Conservation (phyloP, 116 monocot genomes). For the Zostera marina region DNA sequence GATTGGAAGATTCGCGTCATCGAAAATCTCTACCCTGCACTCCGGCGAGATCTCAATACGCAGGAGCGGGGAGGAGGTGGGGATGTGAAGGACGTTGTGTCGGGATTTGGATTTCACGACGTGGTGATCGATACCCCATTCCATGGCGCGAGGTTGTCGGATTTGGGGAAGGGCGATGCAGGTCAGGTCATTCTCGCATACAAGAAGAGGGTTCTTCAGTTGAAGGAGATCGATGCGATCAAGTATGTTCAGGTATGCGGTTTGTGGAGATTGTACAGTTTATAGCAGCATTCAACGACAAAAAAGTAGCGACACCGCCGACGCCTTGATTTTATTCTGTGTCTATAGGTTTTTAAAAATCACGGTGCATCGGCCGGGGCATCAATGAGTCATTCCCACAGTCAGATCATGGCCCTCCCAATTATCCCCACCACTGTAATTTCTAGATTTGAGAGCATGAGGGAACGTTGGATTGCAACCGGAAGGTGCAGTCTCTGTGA, state of each 20-base stretch:
- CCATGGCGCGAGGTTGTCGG: constrained; percentile 36
- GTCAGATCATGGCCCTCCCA: constrained; percentile 85
- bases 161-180: constrained; percentile 27
- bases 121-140: constrained; percentile 85
- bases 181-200: constrained; percentile 57
- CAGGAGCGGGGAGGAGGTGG: background rate
- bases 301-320: no score
- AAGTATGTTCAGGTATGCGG: constrained; percentile 72
- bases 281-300: no score
- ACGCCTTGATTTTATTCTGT: background rate
- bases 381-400: constrained; percentile 92
- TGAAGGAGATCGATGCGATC: constrained; percentile 28
- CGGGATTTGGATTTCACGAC: constrained; percentile 82
- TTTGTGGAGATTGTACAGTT: background rate
- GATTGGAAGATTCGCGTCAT: constrained; percentile 75
- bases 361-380: constrained; percentile 91
- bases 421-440: constrained; percentile 57
- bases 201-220: constrained; percentile 48
- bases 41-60: constrained; percentile 37
- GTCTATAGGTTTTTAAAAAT: constrained; percentile 82
- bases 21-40: constrained; percentile 90
- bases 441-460: constrained; percentile 47
- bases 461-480: constrained; percentile 34
- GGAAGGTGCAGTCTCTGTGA: constrained; percentile 78
- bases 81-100: background rate